Base-by-base conservation (phyloP, 2,329 filamentous ascomycete species). In the Aschersonia sp. region DNA sequence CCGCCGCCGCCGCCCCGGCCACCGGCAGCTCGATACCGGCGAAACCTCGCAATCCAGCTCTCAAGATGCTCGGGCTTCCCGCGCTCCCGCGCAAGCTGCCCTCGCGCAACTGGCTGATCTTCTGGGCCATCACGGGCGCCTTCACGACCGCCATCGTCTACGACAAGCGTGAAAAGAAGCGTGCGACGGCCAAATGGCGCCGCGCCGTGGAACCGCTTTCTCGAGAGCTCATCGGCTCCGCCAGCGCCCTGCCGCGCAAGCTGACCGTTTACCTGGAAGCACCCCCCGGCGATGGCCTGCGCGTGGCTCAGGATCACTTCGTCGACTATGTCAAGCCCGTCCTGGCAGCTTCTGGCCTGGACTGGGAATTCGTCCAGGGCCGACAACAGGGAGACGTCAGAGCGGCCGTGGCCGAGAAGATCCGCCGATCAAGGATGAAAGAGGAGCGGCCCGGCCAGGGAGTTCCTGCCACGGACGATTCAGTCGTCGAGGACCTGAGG, bases 81-180 rank as follows among this genome's bases (percentile, higher is more conserved):
- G 85, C 83, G 55, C 78, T 96, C 51, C 84, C 85, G 50, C 76
- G 81, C 56, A 87, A 81, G 65, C 79, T 98, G 14, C 92, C 92
- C 6, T 97, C 90, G 14, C 85, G 92, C 52, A 97, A 97, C 64
- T 98, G 92, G 92, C 79, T 92, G 68, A 96, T 98, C 59, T 98
- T 98, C 69, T 80, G 89, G 65, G 73, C 83, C 44, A 64, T 97
- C 48, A 83, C 83, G 9, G 82, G 82, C 47, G 78, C 85, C 44
- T 84, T 95, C 60, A 79, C 86, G 5, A 80, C 78, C 12, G 85
- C 87, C 46, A 75, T 97, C 48, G 76, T 92, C 60, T 96, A 98
- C 71, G 92, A 98, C 67, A 87, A 87, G 60, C 82, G 86, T 51
- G 83, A 97, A 68, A 95, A 90, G 72, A 85, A 82, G 58, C 81